A percentile compares a stretch with the other conserved stretches of the same genome.
phyloP scores from a whole-genome alignment of 805 yeast genomes.

The Ogataea salicorniae region DNA sequence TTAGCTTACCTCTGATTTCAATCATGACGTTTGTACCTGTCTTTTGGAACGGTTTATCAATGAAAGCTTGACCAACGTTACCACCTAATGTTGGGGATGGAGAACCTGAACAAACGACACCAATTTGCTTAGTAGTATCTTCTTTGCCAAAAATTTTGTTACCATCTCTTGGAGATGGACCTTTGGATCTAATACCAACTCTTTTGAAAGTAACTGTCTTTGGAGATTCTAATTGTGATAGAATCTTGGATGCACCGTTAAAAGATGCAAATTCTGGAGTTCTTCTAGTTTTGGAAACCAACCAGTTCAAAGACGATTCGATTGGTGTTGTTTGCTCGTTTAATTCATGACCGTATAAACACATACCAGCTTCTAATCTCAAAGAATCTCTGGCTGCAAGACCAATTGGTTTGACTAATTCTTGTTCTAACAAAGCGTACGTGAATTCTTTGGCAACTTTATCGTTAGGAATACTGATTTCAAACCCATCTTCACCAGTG shows the following conservation, averaged over 20 bases:
- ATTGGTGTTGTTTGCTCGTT: constrained; percentile 77
- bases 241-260: constrained; percentile 71
- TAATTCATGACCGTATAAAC: constrained; percentile 91
- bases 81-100: constrained; percentile 57
- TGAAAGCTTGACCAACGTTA: constrained; percentile 89
- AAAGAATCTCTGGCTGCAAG: constrained; percentile 97
- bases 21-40: constrained; percentile 67
- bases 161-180: constrained; percentile 92
- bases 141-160: constrained; percentile 53
- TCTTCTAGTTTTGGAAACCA: constrained; percentile 78
- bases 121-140: constrained; percentile 48
- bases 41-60: constrained; percentile 66
- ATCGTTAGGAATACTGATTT: constrained; percentile 66
- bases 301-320: constrained; percentile 87
- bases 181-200: constrained; percentile 69
- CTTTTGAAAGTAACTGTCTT: constrained; percentile 58
- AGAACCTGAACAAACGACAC: constrained; percentile 55
- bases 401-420: constrained; percentile 77
- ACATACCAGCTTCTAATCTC: constrained; percentile 97
- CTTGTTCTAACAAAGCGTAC: constrained; percentile 46
- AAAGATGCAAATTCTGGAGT: constrained; percentile 42
- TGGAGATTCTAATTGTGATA: constrained; percentile 59
- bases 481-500: constrained; percentile 99
- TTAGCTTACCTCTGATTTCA: constrained; percentile 77
- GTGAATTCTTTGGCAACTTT: constrained; percentile 58